phyloP scores from a whole-genome alignment of 768 basidiomycete species.

The Boletus sp. region DNA sequence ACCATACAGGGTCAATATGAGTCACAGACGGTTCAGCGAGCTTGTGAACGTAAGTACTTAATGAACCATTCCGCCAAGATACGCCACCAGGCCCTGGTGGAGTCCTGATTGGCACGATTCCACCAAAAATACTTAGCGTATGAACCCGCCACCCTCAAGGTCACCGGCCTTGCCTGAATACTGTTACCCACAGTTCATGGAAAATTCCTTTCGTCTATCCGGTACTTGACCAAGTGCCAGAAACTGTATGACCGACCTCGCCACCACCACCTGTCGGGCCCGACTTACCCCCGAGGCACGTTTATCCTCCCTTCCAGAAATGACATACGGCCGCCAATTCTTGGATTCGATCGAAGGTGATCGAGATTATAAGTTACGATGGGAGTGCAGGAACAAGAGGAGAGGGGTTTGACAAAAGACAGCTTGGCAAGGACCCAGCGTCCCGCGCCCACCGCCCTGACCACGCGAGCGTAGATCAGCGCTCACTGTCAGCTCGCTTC shows the following conservation, averaged over 20 bases:
- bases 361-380: neutral
- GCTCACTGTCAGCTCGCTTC: constrained; percentile 1
- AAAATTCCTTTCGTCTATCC: neutral
- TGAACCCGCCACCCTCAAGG: too few relatives aligned
- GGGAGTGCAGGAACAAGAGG: neutral
- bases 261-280: neutral
- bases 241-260: neutral
- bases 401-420: too few relatives aligned
- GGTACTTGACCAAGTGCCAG: too few relatives aligned
- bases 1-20: too few relatives aligned
- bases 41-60: neutral
- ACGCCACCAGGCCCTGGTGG: neutral
- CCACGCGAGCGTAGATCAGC: constrained; percentile 13
- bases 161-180: neutral
- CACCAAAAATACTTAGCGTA: neutral
- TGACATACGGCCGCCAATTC: neutral
- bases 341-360: too few relatives aligned
- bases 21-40: too few relatives aligned
- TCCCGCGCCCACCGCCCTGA: constrained; percentile 1
- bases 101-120: too few relatives aligned
- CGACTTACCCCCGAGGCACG: neutral
- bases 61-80: neutral
- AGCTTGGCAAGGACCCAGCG: too few relatives aligned
- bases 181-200: neutral
- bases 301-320: neutral